These are phyloP conservation scores for Tillandsia fasciculata DNA, from an alignment of 176 grass and related monocot genomes.

Conservation along the genomic window DNA sequence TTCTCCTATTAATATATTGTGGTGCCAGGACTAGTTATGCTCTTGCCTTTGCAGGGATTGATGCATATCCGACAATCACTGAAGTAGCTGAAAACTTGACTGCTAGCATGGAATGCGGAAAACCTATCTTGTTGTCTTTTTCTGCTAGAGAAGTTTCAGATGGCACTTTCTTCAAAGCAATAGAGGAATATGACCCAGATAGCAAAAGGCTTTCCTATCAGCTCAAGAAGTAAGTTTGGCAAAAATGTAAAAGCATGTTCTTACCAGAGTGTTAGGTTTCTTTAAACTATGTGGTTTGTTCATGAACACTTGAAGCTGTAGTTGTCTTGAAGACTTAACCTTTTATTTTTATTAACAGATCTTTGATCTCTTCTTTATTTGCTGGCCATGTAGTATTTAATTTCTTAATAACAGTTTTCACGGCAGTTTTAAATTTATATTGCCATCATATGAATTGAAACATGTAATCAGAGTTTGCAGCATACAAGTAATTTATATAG, in stretches of 20 bases:
- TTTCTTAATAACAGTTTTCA: too few relatives aligned
- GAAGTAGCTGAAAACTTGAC: constrained; percentile 50
- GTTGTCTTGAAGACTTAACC: too few relatives aligned
- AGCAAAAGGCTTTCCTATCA: constrained; percentile 64
- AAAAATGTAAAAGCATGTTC: background rate
- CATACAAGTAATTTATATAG: too few relatives aligned
- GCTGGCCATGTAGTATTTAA: background rate
- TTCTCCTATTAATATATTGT: constrained; percentile 16
- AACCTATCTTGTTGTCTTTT: constrained; percentile 79
- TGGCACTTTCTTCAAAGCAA: constrained; percentile 88
- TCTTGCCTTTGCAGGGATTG: constrained; percentile 30
- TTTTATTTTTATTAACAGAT: background rate
- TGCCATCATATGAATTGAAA: background rate
- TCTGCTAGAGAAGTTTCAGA: constrained; percentile 88
- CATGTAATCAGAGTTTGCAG: background rate
- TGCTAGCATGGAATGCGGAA: constrained; percentile 60
- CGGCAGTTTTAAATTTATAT: background rate
- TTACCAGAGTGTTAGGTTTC: too few relatives aligned
- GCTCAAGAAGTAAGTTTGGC: constrained; percentile 67
- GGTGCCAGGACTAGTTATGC: constrained; percentile 20
- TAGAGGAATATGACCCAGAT: constrained; percentile 77
- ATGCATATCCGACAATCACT: constrained; percentile 61
- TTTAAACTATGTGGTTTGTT: too few relatives aligned
- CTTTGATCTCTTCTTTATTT: background rate
- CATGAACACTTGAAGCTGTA: too few relatives aligned